A percentile compares a stretch with the other conserved stretches of the same genome.
phyloP scores from a whole-genome alignment of 768 basidiomycete genomes.

The Naganishia kalamii region DNA sequence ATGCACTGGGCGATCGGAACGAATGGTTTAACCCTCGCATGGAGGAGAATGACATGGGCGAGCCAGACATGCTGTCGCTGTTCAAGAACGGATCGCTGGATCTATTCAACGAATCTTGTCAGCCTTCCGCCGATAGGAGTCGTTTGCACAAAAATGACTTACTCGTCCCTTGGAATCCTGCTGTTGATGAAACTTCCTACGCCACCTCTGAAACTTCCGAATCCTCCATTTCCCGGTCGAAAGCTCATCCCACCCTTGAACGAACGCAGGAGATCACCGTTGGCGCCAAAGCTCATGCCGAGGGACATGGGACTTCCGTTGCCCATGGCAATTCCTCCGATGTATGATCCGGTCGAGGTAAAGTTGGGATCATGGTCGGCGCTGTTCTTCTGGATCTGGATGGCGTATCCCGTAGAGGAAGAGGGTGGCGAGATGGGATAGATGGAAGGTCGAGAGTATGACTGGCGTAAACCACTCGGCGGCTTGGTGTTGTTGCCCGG shows the following conservation, averaged over 20 bases:
- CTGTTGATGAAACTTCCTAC: conserved; percentile 19
- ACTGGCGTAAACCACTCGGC: conserved; percentile 2
- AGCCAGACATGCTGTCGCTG: background rate
- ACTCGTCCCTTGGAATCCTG: conserved; percentile 20
- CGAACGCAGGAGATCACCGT: conserved; percentile 14
- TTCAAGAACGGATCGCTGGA: background rate
- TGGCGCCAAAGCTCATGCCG: conserved; percentile 24
- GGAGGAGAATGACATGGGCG: conserved; percentile 18
- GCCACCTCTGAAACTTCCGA: conserved; percentile 15
- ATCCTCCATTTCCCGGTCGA: conserved; percentile 4
- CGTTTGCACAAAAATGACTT: background rate
- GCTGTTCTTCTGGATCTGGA: background rate
- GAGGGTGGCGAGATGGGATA: conserved; percentile 11
- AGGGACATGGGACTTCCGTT: conserved; percentile 23
- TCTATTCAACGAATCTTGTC: background rate
- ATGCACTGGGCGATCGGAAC: conserved; percentile 19
- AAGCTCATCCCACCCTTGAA: background rate
- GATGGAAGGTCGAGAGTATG: conserved; percentile 18
- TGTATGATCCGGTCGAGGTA: conserved; percentile 5
- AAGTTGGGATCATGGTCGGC: conserved; percentile 13
- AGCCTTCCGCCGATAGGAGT: background rate
- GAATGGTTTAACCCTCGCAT: conserved; percentile 23
- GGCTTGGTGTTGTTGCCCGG: background rate
- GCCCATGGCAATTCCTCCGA: background rate
- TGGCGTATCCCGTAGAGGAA: conserved; percentile 8